These are phyloP conservation scores for Cytospora leucostoma DNA, from an alignment of 2,329 filamentous ascomycete species.

Conservation along the genomic window DNA sequence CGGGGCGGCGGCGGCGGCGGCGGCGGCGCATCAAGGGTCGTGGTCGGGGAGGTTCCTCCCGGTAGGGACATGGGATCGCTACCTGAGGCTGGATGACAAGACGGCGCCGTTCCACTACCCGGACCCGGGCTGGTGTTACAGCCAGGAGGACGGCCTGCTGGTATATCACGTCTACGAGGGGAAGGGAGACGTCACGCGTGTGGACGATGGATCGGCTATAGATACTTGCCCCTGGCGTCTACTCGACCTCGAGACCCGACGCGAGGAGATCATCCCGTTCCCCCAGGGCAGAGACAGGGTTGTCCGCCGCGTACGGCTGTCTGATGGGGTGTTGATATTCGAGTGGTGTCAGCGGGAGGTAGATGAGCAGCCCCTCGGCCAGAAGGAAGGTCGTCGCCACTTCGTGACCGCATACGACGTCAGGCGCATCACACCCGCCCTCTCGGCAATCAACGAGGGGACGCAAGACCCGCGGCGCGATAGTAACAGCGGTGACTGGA, in stretches of 20 bases:
- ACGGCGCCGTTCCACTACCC: conserved; percentile 46
- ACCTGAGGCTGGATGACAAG: conserved; percentile 44
- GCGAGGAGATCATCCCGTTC: conserved; percentile 52
- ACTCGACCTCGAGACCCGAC: conserved; percentile 51
- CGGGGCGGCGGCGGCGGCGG: conserved; percentile 27
- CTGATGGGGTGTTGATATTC: conserved; percentile 57
- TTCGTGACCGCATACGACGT: conserved; percentile 63
- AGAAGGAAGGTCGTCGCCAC: conserved; percentile 55
- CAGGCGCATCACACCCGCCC: conserved; percentile 13
- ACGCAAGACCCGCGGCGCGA: background rate
- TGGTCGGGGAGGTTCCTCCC: conserved; percentile 36
- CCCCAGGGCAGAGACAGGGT: conserved; percentile 47
- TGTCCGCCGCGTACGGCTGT: conserved; percentile 56
- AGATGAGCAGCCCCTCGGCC: conserved; percentile 51
- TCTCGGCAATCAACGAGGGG: no score
- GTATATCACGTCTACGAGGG: conserved; percentile 45
- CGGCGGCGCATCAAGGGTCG: conserved; percentile 13
- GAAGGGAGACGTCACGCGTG: conserved; percentile 18
- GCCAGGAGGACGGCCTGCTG: conserved; percentile 53
- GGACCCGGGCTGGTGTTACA: conserved; percentile 57
- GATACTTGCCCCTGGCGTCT: conserved; percentile 42
- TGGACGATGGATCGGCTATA: background rate
- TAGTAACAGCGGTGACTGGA: conserved; percentile 39
- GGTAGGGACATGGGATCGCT: conserved; percentile 47
- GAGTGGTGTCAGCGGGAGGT: conserved; percentile 61